Evolutionary conservation across 805 yeast genomes (phyloP), one percentile per base, ranked within the genome.

Genomic region (Candida ortonii): DNA sequence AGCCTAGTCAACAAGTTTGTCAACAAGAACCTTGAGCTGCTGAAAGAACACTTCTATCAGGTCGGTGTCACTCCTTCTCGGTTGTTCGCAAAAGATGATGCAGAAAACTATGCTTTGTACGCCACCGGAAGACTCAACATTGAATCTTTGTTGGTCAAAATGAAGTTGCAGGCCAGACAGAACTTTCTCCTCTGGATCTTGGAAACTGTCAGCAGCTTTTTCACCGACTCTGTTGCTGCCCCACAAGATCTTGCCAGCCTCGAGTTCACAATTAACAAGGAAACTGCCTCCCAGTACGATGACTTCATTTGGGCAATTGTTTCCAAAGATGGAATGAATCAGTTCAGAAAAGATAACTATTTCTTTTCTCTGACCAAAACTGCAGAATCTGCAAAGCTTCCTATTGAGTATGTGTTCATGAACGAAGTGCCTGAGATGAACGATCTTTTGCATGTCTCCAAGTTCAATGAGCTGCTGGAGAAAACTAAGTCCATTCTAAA

Each of bases 81-180:
- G 37, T 61, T 76, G 50, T 67, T 70, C 44, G 67, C 78, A 47
- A 71, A 75, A 57, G 94, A 83, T 53, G 73, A 78, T 30, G 65
- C 79, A 16, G 79, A 81, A 49, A 65, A 70, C 40, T 86, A 62
- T 59, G 62, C 67, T 8, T 68, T 84, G 22, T 93, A 86, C 57
- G 95, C 96, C 26, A 74, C 95, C 38, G 98, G 98, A 43, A 80
- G 98, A 60, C 66, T 76, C 39, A 81, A 86, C 58, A 71, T 93
- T 41, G 77, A 77, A 41, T 70, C 75, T 36, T 63, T 88, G 38
- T 64, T 71, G 38, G 68, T 81, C 29, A 76, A 71, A 43, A 68
- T 88, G 56, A 72, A 71, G 37, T 68, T 89, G 60, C 68, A 76
- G 42, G 77, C 94, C 41, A 81, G 97, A 67, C 89, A 86, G 58